Conservation (phyloP, 2,329 filamentous ascomycete species). For the Pseudopithomyces chartarum region DNA sequence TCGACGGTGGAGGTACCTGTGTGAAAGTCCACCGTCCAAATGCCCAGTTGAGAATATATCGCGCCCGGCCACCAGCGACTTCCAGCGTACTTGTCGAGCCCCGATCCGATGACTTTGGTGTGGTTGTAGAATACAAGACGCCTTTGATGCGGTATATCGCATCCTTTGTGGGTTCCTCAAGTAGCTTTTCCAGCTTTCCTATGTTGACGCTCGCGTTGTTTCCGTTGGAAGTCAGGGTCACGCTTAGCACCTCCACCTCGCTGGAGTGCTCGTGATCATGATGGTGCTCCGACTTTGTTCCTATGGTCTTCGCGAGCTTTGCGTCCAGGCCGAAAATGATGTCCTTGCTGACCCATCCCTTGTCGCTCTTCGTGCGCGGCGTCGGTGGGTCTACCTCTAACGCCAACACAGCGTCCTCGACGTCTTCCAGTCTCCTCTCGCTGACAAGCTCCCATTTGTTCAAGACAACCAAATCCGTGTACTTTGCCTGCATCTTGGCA, state of each 20-base stretch:
- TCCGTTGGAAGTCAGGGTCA: slow-evolving; percentile 61
- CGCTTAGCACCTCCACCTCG: slow-evolving; percentile 89
- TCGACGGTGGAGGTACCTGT: slow-evolving; percentile 49
- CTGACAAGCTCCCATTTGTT: slow-evolving; percentile 88
- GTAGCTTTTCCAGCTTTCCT: slow-evolving; percentile 58
- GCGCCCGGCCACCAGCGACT: slow-evolving; percentile 44
- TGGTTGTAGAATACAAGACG: slow-evolving; percentile 55
- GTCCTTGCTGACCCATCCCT: slow-evolving; percentile 76
- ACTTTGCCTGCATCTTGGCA: slow-evolving; percentile 83
- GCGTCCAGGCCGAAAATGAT: slow-evolving; percentile 88
- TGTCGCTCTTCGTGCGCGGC: slow-evolving; percentile 83
- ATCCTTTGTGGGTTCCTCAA: slow-evolving; percentile 81
- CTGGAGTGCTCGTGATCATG: slow-evolving; percentile 76
- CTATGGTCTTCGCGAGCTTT: slow-evolving; percentile 64
- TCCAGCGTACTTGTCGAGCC: slow-evolving; percentile 42
- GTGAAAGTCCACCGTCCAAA: slow-evolving; percentile 96
- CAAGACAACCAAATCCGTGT: slow-evolving; percentile 88
- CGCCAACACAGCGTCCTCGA: slow-evolving; percentile 78
- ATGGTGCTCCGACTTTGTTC: slow-evolving; percentile 53
- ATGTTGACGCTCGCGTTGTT: slow-evolving; percentile 67
- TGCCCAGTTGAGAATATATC: slow-evolving; percentile 97
- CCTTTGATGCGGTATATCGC: slow-evolving; percentile 96
- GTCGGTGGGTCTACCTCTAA: slow-evolving; percentile 74
- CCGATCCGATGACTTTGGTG: slow-evolving; percentile 53
- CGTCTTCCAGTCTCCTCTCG: slow-evolving; percentile 76